phyloP scores from a whole-genome alignment of 352 stramenopile genomes.

The Phytophthora pinifolia region DNA sequence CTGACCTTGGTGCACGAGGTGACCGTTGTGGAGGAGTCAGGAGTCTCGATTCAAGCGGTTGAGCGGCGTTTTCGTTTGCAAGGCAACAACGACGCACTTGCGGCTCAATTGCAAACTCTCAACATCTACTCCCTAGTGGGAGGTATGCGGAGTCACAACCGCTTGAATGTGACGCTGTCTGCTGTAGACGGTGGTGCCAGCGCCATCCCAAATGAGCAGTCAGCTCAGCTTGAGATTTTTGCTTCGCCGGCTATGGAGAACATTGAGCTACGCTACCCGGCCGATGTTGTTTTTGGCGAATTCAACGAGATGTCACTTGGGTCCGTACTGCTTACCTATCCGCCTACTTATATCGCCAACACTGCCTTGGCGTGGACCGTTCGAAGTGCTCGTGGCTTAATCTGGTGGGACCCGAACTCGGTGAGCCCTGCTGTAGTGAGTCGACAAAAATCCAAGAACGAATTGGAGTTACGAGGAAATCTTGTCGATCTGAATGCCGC shows the following conservation, averaged over 20 bases:
- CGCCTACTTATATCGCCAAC: constrained; percentile 14
- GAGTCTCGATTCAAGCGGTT: constrained; percentile 9
- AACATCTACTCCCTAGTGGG: constrained; percentile 16
- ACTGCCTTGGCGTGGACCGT: constrained; percentile 15
- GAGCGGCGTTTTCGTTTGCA: constrained; percentile 13
- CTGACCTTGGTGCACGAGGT: constrained; percentile 8
- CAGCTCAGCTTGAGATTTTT: constrained; percentile 14
- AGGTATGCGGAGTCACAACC: constrained; percentile 13
- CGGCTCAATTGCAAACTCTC: constrained; percentile 11
- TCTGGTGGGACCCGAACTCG: constrained; percentile 15
- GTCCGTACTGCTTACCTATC: constrained; percentile 3
- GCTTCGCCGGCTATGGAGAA: constrained; percentile 14
- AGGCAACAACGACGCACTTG: constrained; percentile 6
- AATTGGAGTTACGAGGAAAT: constrained; percentile 13
- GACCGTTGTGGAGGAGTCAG: neutral
- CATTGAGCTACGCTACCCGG: constrained; percentile 8
- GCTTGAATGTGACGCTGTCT: constrained; percentile 11
- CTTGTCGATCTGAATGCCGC: constrained; percentile 18
- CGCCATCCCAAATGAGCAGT: constrained; percentile 1
- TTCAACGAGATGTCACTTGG: constrained; percentile 6
- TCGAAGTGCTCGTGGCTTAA: constrained; percentile 12
- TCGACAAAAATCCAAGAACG: constrained; percentile 10
- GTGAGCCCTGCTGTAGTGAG: constrained; percentile 10
- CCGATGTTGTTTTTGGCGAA: constrained; percentile 5
- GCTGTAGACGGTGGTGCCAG: neutral